These are phyloP conservation scores for Nepenthes gracilis DNA, from an alignment of 148 eudicot species.

Conservation along the genomic window DNA sequence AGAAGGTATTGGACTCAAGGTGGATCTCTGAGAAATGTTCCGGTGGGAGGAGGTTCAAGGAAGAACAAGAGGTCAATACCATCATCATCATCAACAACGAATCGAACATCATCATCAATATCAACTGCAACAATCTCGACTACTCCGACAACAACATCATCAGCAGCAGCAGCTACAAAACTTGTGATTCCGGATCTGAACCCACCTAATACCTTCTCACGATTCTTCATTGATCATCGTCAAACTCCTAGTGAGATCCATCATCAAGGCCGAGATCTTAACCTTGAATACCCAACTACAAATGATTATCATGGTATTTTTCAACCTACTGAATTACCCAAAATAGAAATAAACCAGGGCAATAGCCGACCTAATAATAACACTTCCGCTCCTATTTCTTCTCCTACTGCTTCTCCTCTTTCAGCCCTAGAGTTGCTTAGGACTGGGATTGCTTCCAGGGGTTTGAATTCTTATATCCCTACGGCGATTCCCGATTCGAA, in stretches of 20 bases:
- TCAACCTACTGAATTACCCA: constrained; percentile 28
- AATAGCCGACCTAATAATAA: constrained; percentile 8
- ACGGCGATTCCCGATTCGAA: constrained; percentile 24
- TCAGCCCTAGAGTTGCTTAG: constrained; percentile 56
- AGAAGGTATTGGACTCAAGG: constrained; percentile 87
- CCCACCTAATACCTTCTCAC: constrained; percentile 15
- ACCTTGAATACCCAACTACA: constrained; percentile 37
- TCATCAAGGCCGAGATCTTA: constrained; percentile 50
- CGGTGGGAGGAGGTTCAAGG: constrained; percentile 77
- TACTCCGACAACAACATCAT: not conserved
- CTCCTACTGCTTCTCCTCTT: constrained; percentile 15
- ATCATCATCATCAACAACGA: constrained; percentile 11
- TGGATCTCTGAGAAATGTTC: constrained; percentile 67
- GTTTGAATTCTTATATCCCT: constrained; percentile 29
- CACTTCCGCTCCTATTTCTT: constrained; percentile 8
- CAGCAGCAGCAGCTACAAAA: constrained; percentile 1
- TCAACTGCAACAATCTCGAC: not conserved
- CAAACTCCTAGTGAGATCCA: constrained; percentile 42
- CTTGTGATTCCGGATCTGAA: constrained; percentile 36
- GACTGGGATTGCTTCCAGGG: constrained; percentile 36
- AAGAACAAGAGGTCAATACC: constrained; percentile 52
- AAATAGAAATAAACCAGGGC: constrained; percentile 21
- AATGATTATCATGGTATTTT: constrained; percentile 22
- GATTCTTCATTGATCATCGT: constrained; percentile 12
- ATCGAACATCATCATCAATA: not conserved